Base-by-base conservation (phyloP, 2,329 filamentous ascomycete genomes). In the Penicillium sumatraense region DNA sequence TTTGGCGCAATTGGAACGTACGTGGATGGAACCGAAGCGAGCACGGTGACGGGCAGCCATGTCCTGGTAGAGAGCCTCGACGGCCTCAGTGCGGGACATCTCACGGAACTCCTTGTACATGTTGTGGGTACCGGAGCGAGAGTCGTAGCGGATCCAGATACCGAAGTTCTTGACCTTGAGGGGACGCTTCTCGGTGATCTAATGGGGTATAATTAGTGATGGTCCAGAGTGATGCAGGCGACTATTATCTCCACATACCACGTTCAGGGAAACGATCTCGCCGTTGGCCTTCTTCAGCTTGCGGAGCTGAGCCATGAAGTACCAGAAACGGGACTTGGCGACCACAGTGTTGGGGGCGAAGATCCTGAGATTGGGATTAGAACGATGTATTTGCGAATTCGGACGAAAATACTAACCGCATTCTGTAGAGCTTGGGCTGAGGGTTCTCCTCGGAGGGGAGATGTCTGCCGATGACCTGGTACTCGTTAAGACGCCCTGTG, bases 31-130 rank as follows among this genome's bases (percentile, higher is more conserved):
- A 83, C 95, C 88, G 87, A 99, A 99, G 75, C 95, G 91, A 76
- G 95, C 89, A 78, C 91, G 92, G 88, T 99, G 95, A 80, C 95
- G 91, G 80, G 96, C 93, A 72, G 95, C 92, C 95, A 99, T 98
- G 85, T 99, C 95, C 83, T 95, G 90, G 89, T 99, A 99, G 78
- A 99, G 88, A 70, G 93, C 83, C 83, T 98, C 90, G 75, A 98
- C 93, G 68, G 95, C 95, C 70, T 95, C 93, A 75, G 89, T 90
- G 81, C 95, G 87, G 78, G 90, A 93, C 87, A 98, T 90, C 87
- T 98, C 95, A 79, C 95, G 91, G 90, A 97, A 98, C 89, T 99
- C 95, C 89, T 98, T 98, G 91, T 99, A 99, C 95, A 99, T 99
- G 90, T 99, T 99, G 92, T 99, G 95, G 75, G 95, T 99, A 74